Evolutionary conservation across 192 early-diverging fungal genomes (phyloP).

Genomic region (Obelidium mucronatum): DNA sequence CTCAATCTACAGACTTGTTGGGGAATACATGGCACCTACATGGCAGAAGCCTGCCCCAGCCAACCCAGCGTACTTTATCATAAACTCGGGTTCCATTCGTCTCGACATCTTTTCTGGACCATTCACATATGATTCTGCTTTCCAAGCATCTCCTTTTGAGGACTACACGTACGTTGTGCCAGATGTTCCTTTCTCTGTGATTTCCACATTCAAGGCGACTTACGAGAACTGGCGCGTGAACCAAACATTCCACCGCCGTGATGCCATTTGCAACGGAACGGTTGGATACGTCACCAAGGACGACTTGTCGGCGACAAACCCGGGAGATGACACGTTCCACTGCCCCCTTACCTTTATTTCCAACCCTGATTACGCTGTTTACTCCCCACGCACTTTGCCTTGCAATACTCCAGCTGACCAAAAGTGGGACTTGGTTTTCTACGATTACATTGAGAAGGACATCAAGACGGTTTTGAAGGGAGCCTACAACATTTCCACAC

Average conservation of each 20-base stretch:
- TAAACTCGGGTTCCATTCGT: conserved; percentile 56
- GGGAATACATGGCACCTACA: conserved; percentile 38
- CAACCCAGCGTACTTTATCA: conserved; percentile 49
- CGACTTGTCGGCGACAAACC: conserved; percentile 48
- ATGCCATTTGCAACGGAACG: conserved; percentile 40
- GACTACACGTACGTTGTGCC: conserved; percentile 47
- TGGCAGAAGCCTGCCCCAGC: conserved; percentile 39
- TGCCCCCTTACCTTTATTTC: conserved; percentile 44
- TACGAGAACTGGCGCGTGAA: conserved; percentile 44
- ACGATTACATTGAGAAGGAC: conserved; percentile 51
- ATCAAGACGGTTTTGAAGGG: conserved; percentile 12
- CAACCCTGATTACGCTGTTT: conserved; percentile 47
- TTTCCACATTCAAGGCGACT: conserved; percentile 39
- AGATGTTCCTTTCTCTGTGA: conserved; percentile 45
- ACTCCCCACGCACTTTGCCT: conserved; percentile 39
- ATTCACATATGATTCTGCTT: conserved; percentile 56
- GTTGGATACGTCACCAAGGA: conserved; percentile 60
- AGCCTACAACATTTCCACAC: background rate
- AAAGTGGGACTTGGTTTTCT: conserved; percentile 39
- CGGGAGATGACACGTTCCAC: conserved; percentile 60
- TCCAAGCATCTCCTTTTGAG: conserved; percentile 52
- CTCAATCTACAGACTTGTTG: conserved; percentile 36
- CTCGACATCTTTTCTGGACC: conserved; percentile 58
- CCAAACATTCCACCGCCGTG: background rate
- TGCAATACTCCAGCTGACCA: background rate